Percentiles rank a stretch among this genome's conserved stretches.
Evolutionary conservation across 345 rosid genomes (phyloP).

Genomic region (Passiflora organensis): DNA sequence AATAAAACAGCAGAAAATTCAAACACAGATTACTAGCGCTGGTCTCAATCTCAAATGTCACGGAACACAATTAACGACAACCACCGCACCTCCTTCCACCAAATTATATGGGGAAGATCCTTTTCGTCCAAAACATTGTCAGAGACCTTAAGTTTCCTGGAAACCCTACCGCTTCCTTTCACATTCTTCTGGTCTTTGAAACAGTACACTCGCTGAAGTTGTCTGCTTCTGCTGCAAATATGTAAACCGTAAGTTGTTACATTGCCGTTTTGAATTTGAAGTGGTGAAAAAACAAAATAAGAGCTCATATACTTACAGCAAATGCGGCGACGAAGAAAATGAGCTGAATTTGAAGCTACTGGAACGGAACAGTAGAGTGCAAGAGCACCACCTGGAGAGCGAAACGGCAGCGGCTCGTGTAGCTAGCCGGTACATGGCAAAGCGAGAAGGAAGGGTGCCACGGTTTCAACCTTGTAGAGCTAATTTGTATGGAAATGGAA

Average conservation of each 20-base stretch:
- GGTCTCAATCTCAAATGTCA: not conserved
- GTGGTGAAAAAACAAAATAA: not conserved
- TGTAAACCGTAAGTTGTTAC: not conserved
- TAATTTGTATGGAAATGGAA: too few relatives aligned
- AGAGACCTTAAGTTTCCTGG: constrained; percentile 46
- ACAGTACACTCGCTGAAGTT: constrained; percentile 34
- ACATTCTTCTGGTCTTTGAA: constrained; percentile 42
- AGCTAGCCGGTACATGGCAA: constrained; percentile 62
- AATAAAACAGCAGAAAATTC: constrained; percentile 1
- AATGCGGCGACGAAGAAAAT: constrained; percentile 31
- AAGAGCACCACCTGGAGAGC: constrained; percentile 54
- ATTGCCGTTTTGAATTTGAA: not conserved
- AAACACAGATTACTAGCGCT: not conserved
- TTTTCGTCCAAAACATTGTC: constrained; percentile 45
- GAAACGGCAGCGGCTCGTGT: constrained; percentile 59
- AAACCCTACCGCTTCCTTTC: constrained; percentile 38
- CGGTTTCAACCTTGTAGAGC: not conserved
- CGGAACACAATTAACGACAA: not conserved
- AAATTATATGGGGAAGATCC: constrained; percentile 61
- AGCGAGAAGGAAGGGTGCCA: not conserved
- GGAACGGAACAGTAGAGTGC: constrained; percentile 44
- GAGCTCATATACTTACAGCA: constrained; percentile 41
- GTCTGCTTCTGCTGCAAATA: constrained; percentile 28
- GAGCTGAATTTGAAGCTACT: constrained; percentile 37
- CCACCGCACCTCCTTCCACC: constrained; percentile 82